phyloP scores from a whole-genome alignment of 139 green algal genomes.

The Chlorella sorokiniana region DNA sequence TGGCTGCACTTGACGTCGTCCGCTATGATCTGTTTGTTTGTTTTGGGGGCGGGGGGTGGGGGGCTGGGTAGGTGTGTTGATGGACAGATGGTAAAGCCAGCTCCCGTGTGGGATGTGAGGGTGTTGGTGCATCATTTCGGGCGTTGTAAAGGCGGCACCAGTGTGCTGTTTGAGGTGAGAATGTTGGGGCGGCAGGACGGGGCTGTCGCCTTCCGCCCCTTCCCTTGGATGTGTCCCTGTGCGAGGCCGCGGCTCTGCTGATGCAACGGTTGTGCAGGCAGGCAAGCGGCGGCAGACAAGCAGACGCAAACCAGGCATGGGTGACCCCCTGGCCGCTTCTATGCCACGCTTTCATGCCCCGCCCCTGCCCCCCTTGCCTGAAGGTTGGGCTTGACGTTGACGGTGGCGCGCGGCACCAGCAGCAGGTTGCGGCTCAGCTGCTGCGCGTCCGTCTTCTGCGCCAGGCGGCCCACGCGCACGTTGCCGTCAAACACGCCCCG shows the following conservation, averaged over 20 bases:
- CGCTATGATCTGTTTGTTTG: conserved; percentile 86
- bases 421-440: conserved; percentile 97
- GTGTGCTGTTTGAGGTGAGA: too few relatives aligned
- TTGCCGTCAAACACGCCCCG: conserved; percentile 98
- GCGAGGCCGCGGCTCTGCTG: too few relatives aligned
- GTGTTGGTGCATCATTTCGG: too few relatives aligned
- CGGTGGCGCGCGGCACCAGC: conserved; percentile 87
- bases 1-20: conserved; percentile 99
- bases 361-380: conserved; percentile 50
- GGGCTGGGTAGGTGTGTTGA: background rate
- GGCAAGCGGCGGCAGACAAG: background rate
- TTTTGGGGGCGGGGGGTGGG: background rate
- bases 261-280: background rate
- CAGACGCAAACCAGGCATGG: too few relatives aligned
- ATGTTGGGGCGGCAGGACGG: too few relatives aligned
- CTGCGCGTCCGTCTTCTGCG: conserved; percentile 94
- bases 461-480: conserved; percentile 84
- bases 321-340: too few relatives aligned
- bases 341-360: too few relatives aligned
- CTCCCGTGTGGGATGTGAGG: too few relatives aligned
- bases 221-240: too few relatives aligned
- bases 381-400: conserved; percentile 99
- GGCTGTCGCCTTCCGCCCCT: too few relatives aligned
- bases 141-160: too few relatives aligned
- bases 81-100: too few relatives aligned